Conservation (phyloP, 75 land plant species). For the Sequoia sempervirens region DNA sequence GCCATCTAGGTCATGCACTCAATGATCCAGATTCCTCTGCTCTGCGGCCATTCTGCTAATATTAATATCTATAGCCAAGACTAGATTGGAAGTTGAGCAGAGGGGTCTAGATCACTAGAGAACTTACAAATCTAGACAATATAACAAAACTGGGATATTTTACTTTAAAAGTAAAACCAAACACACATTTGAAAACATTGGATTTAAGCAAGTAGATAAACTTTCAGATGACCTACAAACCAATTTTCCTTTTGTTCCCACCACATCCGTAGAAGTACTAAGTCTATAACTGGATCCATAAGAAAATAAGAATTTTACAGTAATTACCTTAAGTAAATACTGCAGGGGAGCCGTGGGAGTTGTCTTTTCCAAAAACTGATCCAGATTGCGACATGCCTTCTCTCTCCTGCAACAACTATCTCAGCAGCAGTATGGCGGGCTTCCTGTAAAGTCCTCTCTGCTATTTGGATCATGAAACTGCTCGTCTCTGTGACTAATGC, state of each 20-base stretch:
- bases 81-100: too few species aligned
- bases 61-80: too few species aligned
- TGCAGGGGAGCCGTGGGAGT: slow-evolving; percentile 50
- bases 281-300: background rate
- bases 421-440: too few species aligned
- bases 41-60: too few species aligned
- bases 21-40: too few species aligned
- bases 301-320: background rate
- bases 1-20: background rate
- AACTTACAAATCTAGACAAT: too few species aligned
- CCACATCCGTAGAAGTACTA: too few species aligned
- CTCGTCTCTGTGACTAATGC: background rate
- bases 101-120: too few species aligned
- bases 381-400: slow-evolving; percentile 33
- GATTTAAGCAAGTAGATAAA: too few species aligned
- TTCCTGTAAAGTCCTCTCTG: background rate
- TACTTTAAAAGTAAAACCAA: background rate
- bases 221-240: too few species aligned
- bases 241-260: too few species aligned
- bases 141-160: background rate
- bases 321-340: slow-evolving; percentile 43
- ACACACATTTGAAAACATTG: background rate
- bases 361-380: slow-evolving; percentile 43
- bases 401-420: background rate
- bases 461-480: background rate